Evolutionary conservation across 2,329 filamentous ascomycete species (phyloP).

Genomic region (Trichoderma harzianum): DNA sequence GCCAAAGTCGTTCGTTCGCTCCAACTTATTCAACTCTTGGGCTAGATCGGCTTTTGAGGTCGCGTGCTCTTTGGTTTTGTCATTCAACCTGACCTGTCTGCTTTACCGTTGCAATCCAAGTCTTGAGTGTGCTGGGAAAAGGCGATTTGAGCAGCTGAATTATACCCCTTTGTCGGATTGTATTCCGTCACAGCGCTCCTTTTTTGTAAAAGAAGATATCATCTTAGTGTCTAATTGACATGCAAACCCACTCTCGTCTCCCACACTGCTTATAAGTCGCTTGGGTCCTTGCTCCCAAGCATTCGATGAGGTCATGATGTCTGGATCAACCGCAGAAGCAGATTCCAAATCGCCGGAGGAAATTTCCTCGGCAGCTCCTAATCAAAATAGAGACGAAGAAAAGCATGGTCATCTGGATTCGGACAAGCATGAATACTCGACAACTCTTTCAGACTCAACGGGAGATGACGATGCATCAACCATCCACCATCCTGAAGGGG

Average conservation of each 20-base stretch:
- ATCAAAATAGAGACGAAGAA: background rate
- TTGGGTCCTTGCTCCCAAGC: background rate
- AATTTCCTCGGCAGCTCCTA: background rate
- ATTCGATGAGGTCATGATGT: background rate
- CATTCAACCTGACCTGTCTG: background rate
- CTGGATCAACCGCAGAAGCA: background rate
- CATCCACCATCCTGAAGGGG: background rate
- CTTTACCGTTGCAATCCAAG: background rate
- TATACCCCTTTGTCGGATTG: background rate
- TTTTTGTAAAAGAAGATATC: background rate
- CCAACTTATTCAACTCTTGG: background rate
- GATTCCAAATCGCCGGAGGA: background rate
- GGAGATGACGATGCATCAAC: background rate
- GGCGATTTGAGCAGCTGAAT: background rate
- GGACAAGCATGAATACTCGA: background rate
- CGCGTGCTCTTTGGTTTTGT: background rate
- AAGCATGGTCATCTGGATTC: background rate
- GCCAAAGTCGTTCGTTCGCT: background rate
- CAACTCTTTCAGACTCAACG: background rate
- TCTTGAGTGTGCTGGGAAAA: background rate
- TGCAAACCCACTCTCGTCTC: background rate
- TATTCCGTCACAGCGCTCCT: background rate
- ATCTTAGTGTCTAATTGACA: background rate
- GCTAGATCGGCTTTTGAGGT: background rate
- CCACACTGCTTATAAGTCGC: background rate